Base-by-base conservation (phyloP, 768 basidiomycete genomes). In the Tephrocybe rancida region DNA sequence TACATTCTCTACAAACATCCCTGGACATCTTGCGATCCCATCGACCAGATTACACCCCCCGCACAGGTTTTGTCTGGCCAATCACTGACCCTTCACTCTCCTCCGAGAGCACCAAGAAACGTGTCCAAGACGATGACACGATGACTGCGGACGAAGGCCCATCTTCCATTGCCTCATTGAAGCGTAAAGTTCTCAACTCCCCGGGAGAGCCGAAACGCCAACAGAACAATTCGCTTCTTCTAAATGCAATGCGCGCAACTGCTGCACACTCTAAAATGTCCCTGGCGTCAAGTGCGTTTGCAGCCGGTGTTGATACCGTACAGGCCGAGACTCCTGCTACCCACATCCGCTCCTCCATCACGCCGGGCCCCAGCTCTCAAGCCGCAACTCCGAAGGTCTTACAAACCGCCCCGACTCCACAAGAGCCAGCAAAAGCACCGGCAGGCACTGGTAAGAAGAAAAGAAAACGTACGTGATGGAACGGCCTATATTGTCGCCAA, bases 21-120 rank as follows among this genome's bases (percentile, higher is more conserved):
- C 76, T 96, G 50, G 83, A 90, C 59, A 79, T 80, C 48, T 73
- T 95, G 60, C 86, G 88, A 50, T 77, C 77, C 54, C 81, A 90
- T 63, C 78, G 88, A 56, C 93, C 93, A 13, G 85, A 87, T 54
- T 93, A 90, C 69, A 90, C 89, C 10, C 92, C 92, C 44, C 81
- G 89, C 41, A 86, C 86, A 24, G 90, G 90, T 5, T 91, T 92
- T 64, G 79, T 86, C 1, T 95, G 92, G 92, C 90, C 92, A 42
- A 86, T 94, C 58, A 73, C 79, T 48, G 87, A 87, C 58, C 67
- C 84, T 3, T 73, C 81, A 22, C 54, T 77, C 1, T 59, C 74
- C 8, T 72, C 75, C 16, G 72, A 77, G 30, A 57, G 69, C 21
- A 60, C 54, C 39, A 83, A 85, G 61, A 84, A 66, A 58, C 67